phyloP scores from a whole-genome alignment of 257 asterid genomes.

The Capsicum rhomboideum region DNA sequence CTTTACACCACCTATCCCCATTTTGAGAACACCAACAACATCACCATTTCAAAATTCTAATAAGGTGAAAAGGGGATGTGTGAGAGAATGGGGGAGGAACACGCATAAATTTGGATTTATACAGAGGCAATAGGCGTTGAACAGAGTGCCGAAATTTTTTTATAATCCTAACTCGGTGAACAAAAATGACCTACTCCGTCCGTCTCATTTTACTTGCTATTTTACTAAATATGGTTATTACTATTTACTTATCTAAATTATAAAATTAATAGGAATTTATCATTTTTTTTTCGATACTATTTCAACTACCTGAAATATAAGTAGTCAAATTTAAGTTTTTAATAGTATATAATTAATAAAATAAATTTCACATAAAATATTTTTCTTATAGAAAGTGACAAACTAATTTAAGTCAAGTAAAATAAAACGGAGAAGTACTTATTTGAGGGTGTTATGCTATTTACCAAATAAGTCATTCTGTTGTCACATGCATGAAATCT shows the following conservation, averaged over 20 bases:
- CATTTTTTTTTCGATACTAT: no score
- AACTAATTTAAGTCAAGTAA: no score
- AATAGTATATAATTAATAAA: no score
- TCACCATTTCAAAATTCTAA: background rate
- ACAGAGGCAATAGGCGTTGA: constrained; percentile 33
- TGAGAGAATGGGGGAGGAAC: background rate
- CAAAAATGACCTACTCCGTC: constrained; percentile 5
- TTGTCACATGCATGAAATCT: background rate
- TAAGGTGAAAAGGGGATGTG: background rate
- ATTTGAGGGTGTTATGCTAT: background rate
- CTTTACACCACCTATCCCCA: background rate
- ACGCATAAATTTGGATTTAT: constrained; percentile 3
- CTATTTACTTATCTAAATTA: no score
- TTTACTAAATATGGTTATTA: no score
- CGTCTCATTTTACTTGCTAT: no score
- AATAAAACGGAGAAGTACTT: no score
- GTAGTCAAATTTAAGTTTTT: no score
- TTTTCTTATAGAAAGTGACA: no score
- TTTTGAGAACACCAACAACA: background rate
- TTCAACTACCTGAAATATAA: no score
- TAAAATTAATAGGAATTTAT: no score
- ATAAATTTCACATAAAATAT: no score
- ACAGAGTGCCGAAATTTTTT: constrained; percentile 41
- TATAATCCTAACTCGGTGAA: background rate
- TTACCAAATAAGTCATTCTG: constrained; percentile 2